Evolutionary conservation across 805 yeast species (phyloP), one percentile per base, ranked within the genome.

Genomic region (Metschnikowia anglica): DNA sequence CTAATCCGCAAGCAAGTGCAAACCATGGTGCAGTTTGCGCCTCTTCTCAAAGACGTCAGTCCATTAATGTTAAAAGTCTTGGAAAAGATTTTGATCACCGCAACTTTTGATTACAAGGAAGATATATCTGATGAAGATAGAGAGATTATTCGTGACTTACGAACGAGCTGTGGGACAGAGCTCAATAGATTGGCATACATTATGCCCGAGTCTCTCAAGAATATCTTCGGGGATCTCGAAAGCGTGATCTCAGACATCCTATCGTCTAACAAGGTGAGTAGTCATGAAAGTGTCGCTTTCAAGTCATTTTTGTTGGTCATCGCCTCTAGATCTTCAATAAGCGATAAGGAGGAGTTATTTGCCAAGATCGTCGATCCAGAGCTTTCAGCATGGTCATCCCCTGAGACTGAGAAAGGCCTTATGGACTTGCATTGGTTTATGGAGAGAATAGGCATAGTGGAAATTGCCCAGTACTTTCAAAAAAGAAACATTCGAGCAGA

Each of bases 391-490:
- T 93, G 99, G 99, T 83, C 91, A 0, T 89, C 90, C 34, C 91
- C 89, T 16, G 82, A 80, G 9, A 91, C 97, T 0, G 89, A 88
- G 49, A 88, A 88, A 58, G 97, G 97, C 0, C 68, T 93, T 21
- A 71, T 83, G 57, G 95, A 91, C 58, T 72, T 95, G 34, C 96
- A 88, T 47, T 93, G 98, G 98, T 93, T 93, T 55, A 91, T 93
- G 98, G 98, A 90, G 64, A 77, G 97, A 55, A 76, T 95, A 39
- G 99, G 99, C 2, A 88, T 93, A 42, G 98, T 89, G 2, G 81
- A 82, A 59, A 95, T 93, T 57, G 96, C 97, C 0, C 85, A 85
- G 46, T 93, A 93, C 59, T 93, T 95, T 64, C 82, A 83, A 48
- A 76, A 79, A 6, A 73, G 98, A 52, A 86, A 87, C 4, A 90